A percentile compares a stretch with the other conserved stretches of the same genome.
Conservation (phyloP, 1,284 basidiomycete genomes). For the Microbotryum scabiosae region DNA sequence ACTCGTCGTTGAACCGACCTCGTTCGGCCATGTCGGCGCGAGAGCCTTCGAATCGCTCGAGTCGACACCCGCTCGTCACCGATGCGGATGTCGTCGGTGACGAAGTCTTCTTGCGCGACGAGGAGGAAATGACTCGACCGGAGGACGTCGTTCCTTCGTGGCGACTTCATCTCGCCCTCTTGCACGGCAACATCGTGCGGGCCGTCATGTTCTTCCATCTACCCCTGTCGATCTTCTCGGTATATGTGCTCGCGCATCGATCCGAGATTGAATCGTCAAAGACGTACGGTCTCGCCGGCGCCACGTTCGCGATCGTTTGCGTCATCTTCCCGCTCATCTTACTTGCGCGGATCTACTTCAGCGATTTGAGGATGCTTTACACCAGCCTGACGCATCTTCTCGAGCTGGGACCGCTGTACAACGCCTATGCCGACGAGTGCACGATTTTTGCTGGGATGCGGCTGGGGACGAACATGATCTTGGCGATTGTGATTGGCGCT, state of each 20-base stretch:
- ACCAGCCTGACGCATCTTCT: slow-evolving; percentile 86
- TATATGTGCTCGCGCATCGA: slow-evolving; percentile 68
- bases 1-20: too few relatives aligned
- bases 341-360: slow-evolving; percentile 64
- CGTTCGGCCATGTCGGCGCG: too few relatives aligned
- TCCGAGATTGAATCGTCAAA: slow-evolving; percentile 46
- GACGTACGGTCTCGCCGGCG: slow-evolving; percentile 56
- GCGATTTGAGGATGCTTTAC: slow-evolving; percentile 80
- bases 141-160: slow-evolving; percentile 17
- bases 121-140: slow-evolving; percentile 3
- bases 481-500: slow-evolving; percentile 74
- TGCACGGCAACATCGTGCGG: slow-evolving; percentile 83
- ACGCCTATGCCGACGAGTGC: slow-evolving; percentile 83
- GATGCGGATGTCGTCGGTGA: slow-evolving; percentile 18
- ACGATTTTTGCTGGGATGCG: slow-evolving; percentile 78
- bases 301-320: slow-evolving; percentile 63
- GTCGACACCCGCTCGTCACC: not conserved
- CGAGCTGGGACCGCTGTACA: slow-evolving; percentile 89
- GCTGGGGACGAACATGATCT: slow-evolving; percentile 68
- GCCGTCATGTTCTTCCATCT: slow-evolving; percentile 86
- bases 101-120: slow-evolving; percentile 17
- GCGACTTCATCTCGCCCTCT: slow-evolving; percentile 21
- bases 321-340: slow-evolving; percentile 71
- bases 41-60: too few relatives aligned
- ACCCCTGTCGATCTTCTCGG: slow-evolving; percentile 82